Base-by-base conservation (phyloP, 441 rosid species). In the Adansonia rubrostipa region DNA sequence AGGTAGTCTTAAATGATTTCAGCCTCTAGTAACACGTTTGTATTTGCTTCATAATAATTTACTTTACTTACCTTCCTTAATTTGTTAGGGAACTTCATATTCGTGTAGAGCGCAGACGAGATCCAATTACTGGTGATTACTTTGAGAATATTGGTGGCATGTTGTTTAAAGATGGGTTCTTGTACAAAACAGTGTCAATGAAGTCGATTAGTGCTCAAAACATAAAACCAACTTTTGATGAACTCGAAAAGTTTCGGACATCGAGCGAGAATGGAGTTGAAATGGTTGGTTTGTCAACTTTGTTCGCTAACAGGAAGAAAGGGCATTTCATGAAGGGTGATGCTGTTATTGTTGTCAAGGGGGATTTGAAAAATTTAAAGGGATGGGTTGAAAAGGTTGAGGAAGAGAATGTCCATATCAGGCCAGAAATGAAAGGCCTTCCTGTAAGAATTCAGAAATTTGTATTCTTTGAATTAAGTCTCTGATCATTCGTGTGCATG, bases 381-480 rank as follows among this genome's bases (percentile, higher is more conserved):
- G 99, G 99, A 75, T 90, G 97, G 98, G 97, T 95, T 77, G 98
- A 97, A 88, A 97, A 97, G 85, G 99, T 94, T 50, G 99, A 95
- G 82, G 98, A 94, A 86, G 97, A 95, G 81, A 93, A 87, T 87
- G 97, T 95, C 44, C 93, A 91, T 81, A 89, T 97, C 77, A 89
- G 90, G 82, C 93, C 99, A 71, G 97, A 90, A 85, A 85, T 91
- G 96, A 90, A 95, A 85, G 99, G 87, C 80, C 97, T 97, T 83
- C 97, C 97, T 51, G 98, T 97, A 91, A 92, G 97, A 79, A 80
- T 80, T 69, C 63, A 67, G 68, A 75, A 57, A 77, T 53, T 73
- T 45, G 45, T 17, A 57, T 71, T 77, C 14, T 19, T 15, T 73
- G 57, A 60, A 28, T 28, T 68, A 56, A 51, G 24, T 61, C 58